Conservation (phyloP, 495 filamentous ascomycete species). For the Letharia lupina region DNA sequence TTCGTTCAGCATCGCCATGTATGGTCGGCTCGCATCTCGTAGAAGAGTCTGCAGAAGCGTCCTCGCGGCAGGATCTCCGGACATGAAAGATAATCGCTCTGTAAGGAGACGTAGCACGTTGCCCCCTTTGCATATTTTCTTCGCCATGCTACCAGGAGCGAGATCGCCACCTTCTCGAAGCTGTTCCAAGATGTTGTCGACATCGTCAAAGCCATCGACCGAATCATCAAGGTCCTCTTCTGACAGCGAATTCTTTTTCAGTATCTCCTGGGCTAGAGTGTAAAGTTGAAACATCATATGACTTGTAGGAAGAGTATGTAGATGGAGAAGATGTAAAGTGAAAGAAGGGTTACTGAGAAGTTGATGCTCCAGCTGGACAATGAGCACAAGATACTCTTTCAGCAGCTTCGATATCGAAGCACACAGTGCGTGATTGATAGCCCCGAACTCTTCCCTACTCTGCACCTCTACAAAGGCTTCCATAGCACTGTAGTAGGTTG, state of each 20-base stretch:
- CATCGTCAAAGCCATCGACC: constrained; percentile 67
- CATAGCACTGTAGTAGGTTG: constrained; percentile 82
- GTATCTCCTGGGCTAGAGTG: constrained; percentile 72
- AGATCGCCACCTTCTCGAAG: constrained; percentile 72
- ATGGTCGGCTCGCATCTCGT: constrained; percentile 82
- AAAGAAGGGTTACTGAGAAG: constrained; percentile 79
- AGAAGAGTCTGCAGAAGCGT: constrained; percentile 70
- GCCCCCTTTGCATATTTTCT: constrained; percentile 91
- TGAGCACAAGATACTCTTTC: constrained; percentile 85
- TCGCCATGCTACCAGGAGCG: constrained; percentile 65
- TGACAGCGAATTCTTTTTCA: constrained; percentile 76
- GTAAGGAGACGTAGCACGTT: constrained; percentile 79
- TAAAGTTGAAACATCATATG: constrained; percentile 88
- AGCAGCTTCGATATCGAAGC: constrained; percentile 84
- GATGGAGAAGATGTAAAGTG: constrained; percentile 83
- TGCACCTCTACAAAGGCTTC: constrained; percentile 92
- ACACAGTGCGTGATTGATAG: constrained; percentile 94
- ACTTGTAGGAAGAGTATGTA: constrained; percentile 80
- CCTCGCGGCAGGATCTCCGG: constrained; percentile 83
- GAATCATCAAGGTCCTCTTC: constrained; percentile 82
- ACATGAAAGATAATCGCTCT: constrained; percentile 74
- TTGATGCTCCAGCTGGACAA: constrained; percentile 88
- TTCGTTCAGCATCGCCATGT: constrained; percentile 97
- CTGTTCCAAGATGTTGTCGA: constrained; percentile 83
- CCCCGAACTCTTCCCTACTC: constrained; percentile 84